Base-by-base conservation (phyloP, 2,329 filamentous ascomycete genomes). In the Byssochlamys sp. region DNA sequence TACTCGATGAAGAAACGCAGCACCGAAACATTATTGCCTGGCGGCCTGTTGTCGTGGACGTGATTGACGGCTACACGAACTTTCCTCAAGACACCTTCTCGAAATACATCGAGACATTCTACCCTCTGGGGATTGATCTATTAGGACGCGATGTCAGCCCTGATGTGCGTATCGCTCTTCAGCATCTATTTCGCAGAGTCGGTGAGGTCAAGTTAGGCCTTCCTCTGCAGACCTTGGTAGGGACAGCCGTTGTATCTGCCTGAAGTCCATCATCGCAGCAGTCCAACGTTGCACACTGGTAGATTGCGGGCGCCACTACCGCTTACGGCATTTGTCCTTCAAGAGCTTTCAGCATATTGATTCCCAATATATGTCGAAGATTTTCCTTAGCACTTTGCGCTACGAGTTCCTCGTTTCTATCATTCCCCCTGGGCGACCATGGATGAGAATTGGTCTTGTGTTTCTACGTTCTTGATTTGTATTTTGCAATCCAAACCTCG, bases 1-100 rank as follows among this genome's bases (percentile, higher is more conserved):
- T 81, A 3, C 84, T 99, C 2, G 94, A 97, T 69, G 91, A 96
- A 71, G 95, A 99, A 69, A 95, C 90, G 28, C 94, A 99, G 74
- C 91, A 97, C 70, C 83, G 94, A 57, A 99, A 99, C 73, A 96
- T 99, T 57, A 84, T 95, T 27, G 95, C 95, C 0, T 99, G 94
- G 94, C 82, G 94, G 19, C 94, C 94, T 0, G 94, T 99, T 0
- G 94, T 99, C 1, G 91, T 99, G 19, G 94, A 96, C 69, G 94
- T 99, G 7, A 80, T 99, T 9, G 92, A 99, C 68, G 94, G 94
- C 1, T 97, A 92, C 71, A 86, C 86, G 0, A 87, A 84, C 5
- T 96, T 97, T 76, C 89, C 90, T 0, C 80, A 84, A 19, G 81
- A 85, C 26, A 89, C 89, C 50, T 99, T 99, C 66, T 83, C 83